These are phyloP conservation scores for Cryoendolithus antarcticus DNA, from an alignment of 2,329 filamentous ascomycete species.

Conservation along the genomic window DNA sequence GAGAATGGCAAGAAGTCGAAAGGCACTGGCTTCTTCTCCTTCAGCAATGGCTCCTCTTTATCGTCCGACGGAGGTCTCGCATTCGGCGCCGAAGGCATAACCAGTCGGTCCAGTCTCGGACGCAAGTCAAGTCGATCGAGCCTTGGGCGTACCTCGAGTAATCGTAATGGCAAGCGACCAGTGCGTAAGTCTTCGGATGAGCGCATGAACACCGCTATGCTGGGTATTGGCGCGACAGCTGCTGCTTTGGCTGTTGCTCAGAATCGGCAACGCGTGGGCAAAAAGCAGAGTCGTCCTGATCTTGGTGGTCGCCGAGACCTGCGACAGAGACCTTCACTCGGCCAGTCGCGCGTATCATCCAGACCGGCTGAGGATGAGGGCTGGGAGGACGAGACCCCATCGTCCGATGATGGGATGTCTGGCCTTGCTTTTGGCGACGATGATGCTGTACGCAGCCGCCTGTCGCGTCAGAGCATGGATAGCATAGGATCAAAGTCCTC, in stretches of 20 bases:
- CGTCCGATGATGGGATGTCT: conserved; percentile 44
- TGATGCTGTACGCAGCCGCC: conserved; percentile 20
- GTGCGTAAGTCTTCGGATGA: conserved; percentile 30
- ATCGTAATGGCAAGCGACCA: conserved; percentile 12
- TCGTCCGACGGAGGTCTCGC: conserved; percentile 35
- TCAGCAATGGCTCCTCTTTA: conserved; percentile 33
- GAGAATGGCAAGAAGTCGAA: too few species aligned
- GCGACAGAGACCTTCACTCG: too few species aligned
- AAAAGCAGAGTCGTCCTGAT: conserved; percentile 14
- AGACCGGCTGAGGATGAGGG: too few species aligned
- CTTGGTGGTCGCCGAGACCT: conserved; percentile 13
- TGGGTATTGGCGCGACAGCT: conserved; percentile 36
- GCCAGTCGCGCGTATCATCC: too few species aligned
- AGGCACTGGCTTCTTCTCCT: too few species aligned
- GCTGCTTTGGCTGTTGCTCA: conserved; percentile 35
- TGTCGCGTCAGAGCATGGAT: conserved; percentile 34
- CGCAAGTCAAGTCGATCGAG: conserved; percentile 2
- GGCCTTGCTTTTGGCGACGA: conserved; percentile 50
- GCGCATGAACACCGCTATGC: conserved; percentile 33
- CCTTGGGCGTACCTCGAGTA: conserved; percentile 6
- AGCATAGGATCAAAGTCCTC: conserved; percentile 45
- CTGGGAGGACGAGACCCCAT: conserved; percentile 43
- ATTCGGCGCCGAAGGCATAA: too few species aligned
- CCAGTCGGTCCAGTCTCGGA: too few species aligned
- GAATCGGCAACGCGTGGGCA: conserved; percentile 12